Evolutionary conservation across 805 yeast species (phyloP).

Genomic region (Hanseniaspora meyeri): DNA sequence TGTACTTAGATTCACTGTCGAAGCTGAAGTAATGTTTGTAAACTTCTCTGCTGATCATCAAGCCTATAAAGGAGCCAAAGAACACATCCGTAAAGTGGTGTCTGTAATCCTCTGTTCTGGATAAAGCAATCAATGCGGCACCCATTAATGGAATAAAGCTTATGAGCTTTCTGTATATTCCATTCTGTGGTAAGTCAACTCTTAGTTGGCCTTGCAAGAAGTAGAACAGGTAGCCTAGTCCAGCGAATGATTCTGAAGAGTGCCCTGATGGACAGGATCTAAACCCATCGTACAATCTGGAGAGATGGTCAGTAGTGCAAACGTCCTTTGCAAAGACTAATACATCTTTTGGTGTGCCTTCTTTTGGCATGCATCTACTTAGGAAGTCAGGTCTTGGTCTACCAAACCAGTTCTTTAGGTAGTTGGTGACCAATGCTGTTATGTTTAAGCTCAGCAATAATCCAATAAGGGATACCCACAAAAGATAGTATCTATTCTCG

Average conservation of each 20-base stretch:
- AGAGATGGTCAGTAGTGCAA: constrained; percentile 42
- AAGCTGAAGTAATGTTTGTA: constrained; percentile 19
- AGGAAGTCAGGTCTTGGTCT: constrained; percentile 87
- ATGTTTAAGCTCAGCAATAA: constrained; percentile 46
- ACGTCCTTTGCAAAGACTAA: constrained; percentile 52
- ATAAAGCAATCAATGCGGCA: constrained; percentile 66
- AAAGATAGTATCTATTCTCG: constrained; percentile 33
- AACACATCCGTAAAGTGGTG: constrained; percentile 83
- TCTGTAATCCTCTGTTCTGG: constrained; percentile 84
- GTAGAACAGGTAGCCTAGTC: constrained; percentile 47
- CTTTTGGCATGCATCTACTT: constrained; percentile 65
- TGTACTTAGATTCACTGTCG: background rate
- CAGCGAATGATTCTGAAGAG: constrained; percentile 57
- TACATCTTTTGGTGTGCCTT: constrained; percentile 42
- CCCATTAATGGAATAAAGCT: constrained; percentile 46
- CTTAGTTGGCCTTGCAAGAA: constrained; percentile 61
- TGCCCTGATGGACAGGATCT: constrained; percentile 79
- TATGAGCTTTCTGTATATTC: constrained; percentile 52
- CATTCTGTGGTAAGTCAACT: constrained; percentile 36
- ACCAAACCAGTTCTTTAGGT: constrained; percentile 73
- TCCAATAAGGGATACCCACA: constrained; percentile 58
- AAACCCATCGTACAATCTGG: constrained; percentile 51
- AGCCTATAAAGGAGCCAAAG: constrained; percentile 60
- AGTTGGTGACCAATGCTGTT: constrained; percentile 55
- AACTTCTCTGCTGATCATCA: constrained; percentile 37